These are phyloP conservation scores for Hemisphaericaspora xylofermentans DNA, from an alignment of 1,139 yeast genomes.

Conservation along the genomic window DNA sequence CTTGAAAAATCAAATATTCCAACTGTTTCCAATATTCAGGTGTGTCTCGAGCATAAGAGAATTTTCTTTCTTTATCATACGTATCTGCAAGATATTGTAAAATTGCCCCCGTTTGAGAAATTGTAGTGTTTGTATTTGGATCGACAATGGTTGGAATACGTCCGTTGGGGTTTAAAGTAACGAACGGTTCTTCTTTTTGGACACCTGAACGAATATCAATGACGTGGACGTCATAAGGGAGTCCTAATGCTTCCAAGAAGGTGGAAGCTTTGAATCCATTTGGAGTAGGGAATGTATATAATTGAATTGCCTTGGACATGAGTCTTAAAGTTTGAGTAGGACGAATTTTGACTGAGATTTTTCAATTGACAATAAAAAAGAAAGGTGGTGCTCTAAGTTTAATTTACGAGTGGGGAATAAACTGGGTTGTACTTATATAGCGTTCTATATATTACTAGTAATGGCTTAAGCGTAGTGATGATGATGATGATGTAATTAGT, in stretches of 20 bases:
- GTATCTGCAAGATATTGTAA: slow-evolving; percentile 55
- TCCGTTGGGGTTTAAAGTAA: slow-evolving; percentile 59
- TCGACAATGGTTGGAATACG: slow-evolving; percentile 59
- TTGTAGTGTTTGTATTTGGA: slow-evolving; percentile 38
- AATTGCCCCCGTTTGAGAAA: slow-evolving; percentile 62
- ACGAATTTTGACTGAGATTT: no score
- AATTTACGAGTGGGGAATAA: no score
- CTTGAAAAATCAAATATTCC: slow-evolving; percentile 55
- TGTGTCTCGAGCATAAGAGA: slow-evolving; percentile 44
- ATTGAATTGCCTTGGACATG: slow-evolving; percentile 14
- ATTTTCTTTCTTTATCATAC: slow-evolving; percentile 54
- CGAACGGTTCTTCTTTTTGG: slow-evolving; percentile 55
- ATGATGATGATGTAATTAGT: no score
- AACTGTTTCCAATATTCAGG: slow-evolving; percentile 48
- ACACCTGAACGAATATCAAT: slow-evolving; percentile 39
- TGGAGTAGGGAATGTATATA: slow-evolving; percentile 51
- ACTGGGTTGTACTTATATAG: no score
- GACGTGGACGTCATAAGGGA: slow-evolving; percentile 45
- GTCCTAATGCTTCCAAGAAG: slow-evolving; percentile 45
- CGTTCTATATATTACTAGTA: no score
- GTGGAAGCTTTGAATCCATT: slow-evolving; percentile 55
- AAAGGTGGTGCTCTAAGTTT: no score
- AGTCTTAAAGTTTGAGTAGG: no score
- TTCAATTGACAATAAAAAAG: no score
- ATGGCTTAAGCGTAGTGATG: no score